A percentile compares a stretch with the other conserved stretches of the same genome.
phyloP scores from a whole-genome alignment of 768 basidiomycete species.

The Amanita jacksonii region DNA sequence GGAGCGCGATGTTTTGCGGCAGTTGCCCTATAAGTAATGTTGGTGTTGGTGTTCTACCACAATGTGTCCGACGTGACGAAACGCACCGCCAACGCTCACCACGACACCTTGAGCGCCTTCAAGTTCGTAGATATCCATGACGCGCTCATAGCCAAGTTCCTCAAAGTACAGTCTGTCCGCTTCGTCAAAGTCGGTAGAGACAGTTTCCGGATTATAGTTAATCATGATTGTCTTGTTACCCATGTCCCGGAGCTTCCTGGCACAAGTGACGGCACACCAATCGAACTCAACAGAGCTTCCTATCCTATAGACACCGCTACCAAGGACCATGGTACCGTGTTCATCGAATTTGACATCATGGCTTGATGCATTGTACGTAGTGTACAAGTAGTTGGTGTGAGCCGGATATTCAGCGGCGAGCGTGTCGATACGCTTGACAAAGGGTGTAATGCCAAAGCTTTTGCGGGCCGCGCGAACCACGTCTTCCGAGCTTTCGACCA shows the following conservation, averaged over 20 bases:
- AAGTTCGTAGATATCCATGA: constrained; percentile 99
- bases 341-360: constrained; percentile 96
- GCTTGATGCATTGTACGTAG: constrained; percentile 93
- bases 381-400: constrained; percentile 98
- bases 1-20: constrained; percentile 96
- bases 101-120: constrained; percentile 90
- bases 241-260: constrained; percentile 83
- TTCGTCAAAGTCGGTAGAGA: constrained; percentile 98
- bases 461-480: constrained; percentile 81
- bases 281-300: constrained; percentile 99
- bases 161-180: constrained; percentile 99
- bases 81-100: constrained; percentile 90
- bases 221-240: constrained; percentile 97
- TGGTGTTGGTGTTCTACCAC: background rate
- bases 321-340: constrained; percentile 98
- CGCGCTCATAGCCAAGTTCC: constrained; percentile 93
- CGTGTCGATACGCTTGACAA: constrained; percentile 99
- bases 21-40: constrained; percentile 65
- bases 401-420: constrained; percentile 98
- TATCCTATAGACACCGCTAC: constrained; percentile 96
- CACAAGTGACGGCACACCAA: constrained; percentile 99
- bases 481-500: constrained; percentile 66
- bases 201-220: constrained; percentile 99
- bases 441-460: constrained; percentile 81
- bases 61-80: background rate